Evolutionary conservation across 2,329 filamentous ascomycete genomes (phyloP), one percentile per base, ranked within the genome.

Genomic region (Colletotrichum zoysiae): DNA sequence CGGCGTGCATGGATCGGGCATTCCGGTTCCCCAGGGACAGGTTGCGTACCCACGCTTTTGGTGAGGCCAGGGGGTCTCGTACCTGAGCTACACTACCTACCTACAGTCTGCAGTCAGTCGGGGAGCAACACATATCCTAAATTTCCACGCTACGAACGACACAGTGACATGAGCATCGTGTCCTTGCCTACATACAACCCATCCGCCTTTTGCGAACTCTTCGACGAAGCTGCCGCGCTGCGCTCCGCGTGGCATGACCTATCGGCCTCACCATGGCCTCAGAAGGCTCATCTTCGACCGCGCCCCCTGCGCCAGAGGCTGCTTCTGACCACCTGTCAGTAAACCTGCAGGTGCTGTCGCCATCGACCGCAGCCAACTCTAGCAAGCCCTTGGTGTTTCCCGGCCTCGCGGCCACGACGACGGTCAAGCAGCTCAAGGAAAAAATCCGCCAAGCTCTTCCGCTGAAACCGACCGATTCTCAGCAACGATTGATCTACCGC

Each of bases 401-500:
- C 33, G 78, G 81, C 30, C 78, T 90, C 14, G 81, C 86, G 18
- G 81, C 83, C 51, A 81, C 82, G 1, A 89, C 86, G 2, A 90
- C 88, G 0, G 82, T 91, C 59, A 84, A 84, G 67, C 82, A 89
- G 78, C 80, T 91, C 44, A 91, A 91, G 77, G 85, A 86, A 55
- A 87, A 82, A 77, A 89, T 91, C 70, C 86, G 88, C 42, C 83
- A 88, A 75, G 77, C 79, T 4, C 77, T 91, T 53, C 80, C 83
- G 33, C 78, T 85, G 56, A 86, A 84, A 63, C 88, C 89, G 4
- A 75, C 83, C 20, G 84, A 89, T 71, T 84, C 88, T 44, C 83
- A 86, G 44, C 88, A 91, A 77, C 84, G 89, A 53, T 80, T 92
- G 70, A 91, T 92, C 48, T 86, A 91, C 76, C 84, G 87, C 53